Base-by-base conservation (phyloP, 805 yeast species). In the Myxozyma vanderwaltii region DNA sequence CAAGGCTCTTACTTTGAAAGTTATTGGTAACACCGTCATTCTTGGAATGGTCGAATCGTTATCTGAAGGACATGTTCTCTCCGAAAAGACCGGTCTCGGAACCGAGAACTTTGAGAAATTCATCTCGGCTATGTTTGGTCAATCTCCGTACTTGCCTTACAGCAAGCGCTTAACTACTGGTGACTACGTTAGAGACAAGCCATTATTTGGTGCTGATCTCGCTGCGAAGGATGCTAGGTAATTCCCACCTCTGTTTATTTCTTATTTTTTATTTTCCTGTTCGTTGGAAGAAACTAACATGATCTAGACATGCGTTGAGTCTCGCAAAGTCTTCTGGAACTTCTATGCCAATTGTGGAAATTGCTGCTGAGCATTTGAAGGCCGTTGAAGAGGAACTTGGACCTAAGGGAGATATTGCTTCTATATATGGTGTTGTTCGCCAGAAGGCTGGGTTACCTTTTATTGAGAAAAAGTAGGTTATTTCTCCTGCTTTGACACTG, bases 1-100 rank as follows among this genome's bases (percentile, higher is more conserved):
- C 26, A 67, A 63, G 54, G 67, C 72, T 1, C 48, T 62, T 24
- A 54, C 56, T 23, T 55, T 69, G 60, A 69, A 69, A 58, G 53
- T 69, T 51, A 63, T 68, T 10, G 72, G 71, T 29, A 70, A 70
- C 64, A 51, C 69, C 13, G 58, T 70, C 48, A 62, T 70, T 38
- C 63, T 68, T 23, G 70, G 68, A 23, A 50, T 70, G 63, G 69
- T 69, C 54, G 71, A 70, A 52, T 45, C 69, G 1, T 52, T 67
- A n/a, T 63, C 61, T 4, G 70, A 69, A 49, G 67, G 58, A 4
- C 67, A 56, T 31, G 68, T 61, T 10, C 54, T 70, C 17, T 69
- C 70, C 6, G 72, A 70, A 60, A 64, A 59, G 55, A 38, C 63
- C 33, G 72, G 71, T 0, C 40, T 70, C 10, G 67, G 65, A 3